A percentile compares a stretch with the other conserved stretches of the same genome.
phyloP scores from a whole-genome alignment of 129 eudicot species.

The Oenanthe sinensis region DNA sequence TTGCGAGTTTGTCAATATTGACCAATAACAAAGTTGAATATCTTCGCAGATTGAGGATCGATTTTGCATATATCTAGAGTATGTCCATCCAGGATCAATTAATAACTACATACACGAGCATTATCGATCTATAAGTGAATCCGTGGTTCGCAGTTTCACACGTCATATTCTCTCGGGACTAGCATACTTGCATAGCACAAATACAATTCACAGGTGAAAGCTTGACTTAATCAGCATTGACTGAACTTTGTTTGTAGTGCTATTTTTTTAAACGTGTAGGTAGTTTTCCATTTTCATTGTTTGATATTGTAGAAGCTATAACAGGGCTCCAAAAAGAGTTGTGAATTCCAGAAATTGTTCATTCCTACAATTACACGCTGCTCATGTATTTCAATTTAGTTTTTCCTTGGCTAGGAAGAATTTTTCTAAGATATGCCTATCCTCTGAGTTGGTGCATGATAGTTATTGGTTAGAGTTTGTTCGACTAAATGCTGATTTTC shows the following conservation, averaged over 20 bases:
- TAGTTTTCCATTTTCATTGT: neutral
- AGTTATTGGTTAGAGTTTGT: slow-evolving; percentile 10
- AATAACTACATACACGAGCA: slow-evolving; percentile 64
- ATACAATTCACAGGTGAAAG: slow-evolving; percentile 82
- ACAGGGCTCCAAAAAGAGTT: neutral
- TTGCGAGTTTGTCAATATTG: slow-evolving; percentile 3
- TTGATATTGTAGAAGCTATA: neutral
- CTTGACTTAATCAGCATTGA: slow-evolving; percentile 2
- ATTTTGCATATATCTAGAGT: slow-evolving; percentile 89
- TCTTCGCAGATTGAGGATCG: slow-evolving; percentile 62
- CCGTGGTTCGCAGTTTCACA: slow-evolving; percentile 80
- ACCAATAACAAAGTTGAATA: neutral
- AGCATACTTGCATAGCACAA: slow-evolving; percentile 82
- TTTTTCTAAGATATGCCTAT: neutral
- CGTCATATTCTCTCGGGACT: slow-evolving; percentile 87
- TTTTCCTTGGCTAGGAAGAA: neutral
- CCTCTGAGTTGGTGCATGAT: neutral
- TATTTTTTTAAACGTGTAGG: neutral
- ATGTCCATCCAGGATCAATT: slow-evolving; percentile 80
- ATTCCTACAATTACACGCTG: neutral
- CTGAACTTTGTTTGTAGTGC: neutral
- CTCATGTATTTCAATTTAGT: neutral
- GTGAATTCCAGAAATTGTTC: neutral
- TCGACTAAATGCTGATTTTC: slow-evolving; percentile 11
- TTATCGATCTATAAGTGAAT: slow-evolving; percentile 78